Base-by-base conservation (phyloP, 2,329 filamentous ascomycete genomes). In the Phialemonium atrogriseum region DNA sequence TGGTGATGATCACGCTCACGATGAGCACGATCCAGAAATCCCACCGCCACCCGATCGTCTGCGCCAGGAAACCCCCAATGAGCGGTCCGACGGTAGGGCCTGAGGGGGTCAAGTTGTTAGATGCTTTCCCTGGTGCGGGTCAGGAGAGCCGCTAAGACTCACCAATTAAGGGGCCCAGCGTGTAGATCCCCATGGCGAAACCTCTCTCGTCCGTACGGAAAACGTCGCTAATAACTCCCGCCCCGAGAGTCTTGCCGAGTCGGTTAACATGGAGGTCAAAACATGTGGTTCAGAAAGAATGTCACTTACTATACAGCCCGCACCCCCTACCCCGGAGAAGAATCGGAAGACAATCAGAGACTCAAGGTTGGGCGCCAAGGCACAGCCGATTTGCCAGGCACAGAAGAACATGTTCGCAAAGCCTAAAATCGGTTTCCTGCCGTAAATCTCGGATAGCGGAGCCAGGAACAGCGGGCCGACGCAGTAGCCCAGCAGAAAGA, bases 391-490 rank as follows among this genome's bases (percentile, higher is more conserved):
- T 27, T 72, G 73, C 59, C 75, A 81, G 2, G 70, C 48, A 35
- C 74, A 66, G 49, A 82, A 84, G 36, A 75, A 61, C 5, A 66
- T 46, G 40, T 77, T 83, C 35, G 73, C 70, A 3, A 46, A 51
- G 14, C 69, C 64, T 38, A 81, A 65, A 20, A 83, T 51, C 2
- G 64, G 53, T 4, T 72, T 53, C 4, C 79, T 65, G 2, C 80
- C 78, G 45, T 79, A 81, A 34, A 82, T 69, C 49, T 84, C 79
- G 2, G 66, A 73, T 26, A 78, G 44, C 0, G 73, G 73, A 2
- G 72, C 69, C 3, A 78, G 48, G 28, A 76, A 55, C 6, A 78
- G 51, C 1, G 74, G 74, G 0, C 74, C 74, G 14, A 77, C 51
- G 12, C 62, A 64, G 39, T 76, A 78, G 2, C 73, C 73, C 0